Base-by-base conservation (phyloP, 1,139 yeast genomes). In the Scheffersomyces parashehatae region DNA sequence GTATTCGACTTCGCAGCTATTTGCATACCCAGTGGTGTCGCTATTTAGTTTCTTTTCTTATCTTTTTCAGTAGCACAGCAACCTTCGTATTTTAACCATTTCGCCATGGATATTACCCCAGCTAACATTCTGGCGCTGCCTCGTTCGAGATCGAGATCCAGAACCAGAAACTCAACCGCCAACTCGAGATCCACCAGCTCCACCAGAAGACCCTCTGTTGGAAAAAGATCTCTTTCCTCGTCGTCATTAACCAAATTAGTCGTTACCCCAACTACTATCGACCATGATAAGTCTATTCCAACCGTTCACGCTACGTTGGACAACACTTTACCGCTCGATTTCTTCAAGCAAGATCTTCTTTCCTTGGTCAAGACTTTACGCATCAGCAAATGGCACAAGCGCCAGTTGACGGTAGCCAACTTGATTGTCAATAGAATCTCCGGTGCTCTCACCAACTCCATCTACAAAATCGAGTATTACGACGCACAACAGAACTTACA, bases 401-500 rank as follows among this genome's bases (percentile, higher is more conserved):
- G 71, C 40, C 67, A 61, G 35, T 54, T 77, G 58, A 42, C 60
- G 20, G 72, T 72, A 20, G 64, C 85, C 16, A 75, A 75, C 45
- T 58, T 91, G 42, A 67, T 65, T 14, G 67, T 74, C 14, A 58
- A 54, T 37, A 76, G 97, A 52, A 88, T 93, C 41, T 81, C 88
- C 28, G 98, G 99, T 10, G 99, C 99, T 0, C 75, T 93, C 61
- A 93, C 99, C 26, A 93, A 93, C 61, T 86, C 95, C 28, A 88
- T 93, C 43, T 90, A 87, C 64, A 82, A 83, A 54, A 77, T 90
- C 5, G 74, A 75, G 43, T 78, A 71, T 48, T 55, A 52, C 44
- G 72, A 70, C 49, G 45, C 55, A 37, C 46, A 48, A 8, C 63
- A 58, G 33, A 57, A 58, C 39, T 39, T 64, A 24, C 55, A 51